Evolutionary conservation across 2,329 filamentous ascomycete species (phyloP).

Genomic region (Colletotrichum salicis): DNA sequence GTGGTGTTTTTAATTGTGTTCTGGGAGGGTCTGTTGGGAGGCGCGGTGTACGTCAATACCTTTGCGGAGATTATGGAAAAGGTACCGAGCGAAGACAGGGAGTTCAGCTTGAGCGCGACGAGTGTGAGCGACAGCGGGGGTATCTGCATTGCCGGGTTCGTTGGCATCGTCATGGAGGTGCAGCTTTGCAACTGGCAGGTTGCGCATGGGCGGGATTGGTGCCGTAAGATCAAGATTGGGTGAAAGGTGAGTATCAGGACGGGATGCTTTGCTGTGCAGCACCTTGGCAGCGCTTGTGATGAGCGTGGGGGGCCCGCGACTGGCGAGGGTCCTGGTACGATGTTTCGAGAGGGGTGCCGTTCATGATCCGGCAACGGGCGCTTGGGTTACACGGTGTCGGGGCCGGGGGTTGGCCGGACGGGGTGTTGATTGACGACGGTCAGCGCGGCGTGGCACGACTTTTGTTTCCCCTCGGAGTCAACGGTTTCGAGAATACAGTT

Average conservation of each 20-base stretch:
- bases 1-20: constrained; percentile 87
- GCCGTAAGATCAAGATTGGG: constrained; percentile 63
- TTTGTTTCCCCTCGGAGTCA: not conserved
- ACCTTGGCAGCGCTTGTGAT: not conserved
- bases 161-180: constrained; percentile 86
- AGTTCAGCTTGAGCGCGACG: constrained; percentile 90
- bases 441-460: constrained; percentile 2
- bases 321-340: not conserved
- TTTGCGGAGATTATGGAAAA: constrained; percentile 94
- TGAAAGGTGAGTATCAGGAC: constrained; percentile 34
- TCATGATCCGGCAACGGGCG: not conserved
- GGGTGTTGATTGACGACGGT: not conserved
- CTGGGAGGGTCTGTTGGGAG: constrained; percentile 93
- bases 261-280: not conserved
- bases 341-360: not conserved
- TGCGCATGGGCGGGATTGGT: constrained; percentile 80
- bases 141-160: constrained; percentile 86
- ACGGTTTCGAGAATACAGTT: too few species aligned
- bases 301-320: not conserved
- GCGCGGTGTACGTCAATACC: constrained; percentile 93
- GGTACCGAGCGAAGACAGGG: constrained; percentile 79
- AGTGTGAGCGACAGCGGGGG: constrained; percentile 93
- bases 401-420: not conserved
- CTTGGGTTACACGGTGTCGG: not conserved
- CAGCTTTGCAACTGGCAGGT: constrained; percentile 88